Evolutionary conservation across 345 rosid genomes (phyloP), one percentile per base, ranked within the genome.

Genomic region (Clausena lansium): DNA sequence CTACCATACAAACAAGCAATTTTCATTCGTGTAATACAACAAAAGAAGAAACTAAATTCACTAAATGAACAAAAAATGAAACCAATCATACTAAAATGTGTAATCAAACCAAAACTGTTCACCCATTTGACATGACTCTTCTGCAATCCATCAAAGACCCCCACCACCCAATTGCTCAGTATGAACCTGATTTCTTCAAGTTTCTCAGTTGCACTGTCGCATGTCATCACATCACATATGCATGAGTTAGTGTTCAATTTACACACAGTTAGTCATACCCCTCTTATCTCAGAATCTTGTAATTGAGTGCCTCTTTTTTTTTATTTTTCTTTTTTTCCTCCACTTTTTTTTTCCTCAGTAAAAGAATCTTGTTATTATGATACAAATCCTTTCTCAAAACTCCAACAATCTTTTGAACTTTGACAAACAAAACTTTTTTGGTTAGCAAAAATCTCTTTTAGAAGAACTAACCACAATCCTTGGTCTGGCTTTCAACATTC

Each of bases 401-500:
- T 64, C 28, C 25, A 0, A 27, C 52, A 47, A 66, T 36, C 58
- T 47, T 62, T 47, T 32, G 35, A 47, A 47, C 28, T 62, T 30
- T 17, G 11, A n/a, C 2, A 30, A 19, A 25, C 36, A 76, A 54
- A 66, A 54, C 19, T 32, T 35, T 35, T 64, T 54, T 11, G 64
- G 54, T 54, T 47, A 71, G 70, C 33, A 68, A 50, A 39, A 68
- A 10, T 55, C 25, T 38, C 22, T 19, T 19, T 35, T 75, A 20
- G 45, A 47, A 62, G 22, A 75, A 55, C 67, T 36, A 39, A 77
- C 74, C 60, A 39, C 73, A 67, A 57, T 58, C 58, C 58, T 57
- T 17, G 8, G 28, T 59, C 74, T 6, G 57, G 73, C 66, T 36
- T 36, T 38, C 27, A 27, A 36, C 66, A 38, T 36, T 36, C 33